Conservation (phyloP, 352 stramenopile species). For the Phytopythium ostracodes region DNA sequence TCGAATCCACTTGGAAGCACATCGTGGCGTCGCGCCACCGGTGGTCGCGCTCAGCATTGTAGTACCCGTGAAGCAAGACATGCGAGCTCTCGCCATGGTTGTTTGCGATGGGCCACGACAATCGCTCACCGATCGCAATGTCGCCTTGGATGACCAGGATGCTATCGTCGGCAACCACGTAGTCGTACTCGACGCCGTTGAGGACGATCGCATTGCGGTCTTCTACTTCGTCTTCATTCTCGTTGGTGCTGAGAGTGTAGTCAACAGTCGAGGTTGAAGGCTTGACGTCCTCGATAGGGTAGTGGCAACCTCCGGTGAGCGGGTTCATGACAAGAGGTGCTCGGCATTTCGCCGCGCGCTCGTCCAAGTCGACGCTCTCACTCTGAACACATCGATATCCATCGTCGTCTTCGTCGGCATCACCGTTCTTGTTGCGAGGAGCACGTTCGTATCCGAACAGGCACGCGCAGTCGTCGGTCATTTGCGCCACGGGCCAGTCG, state of each 20-base stretch:
- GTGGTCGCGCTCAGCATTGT: conserved; percentile 72
- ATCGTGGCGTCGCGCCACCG: conserved; percentile 58
- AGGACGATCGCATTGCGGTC: conserved; percentile 41
- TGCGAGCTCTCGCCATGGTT: conserved; percentile 10
- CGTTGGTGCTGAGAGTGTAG: conserved; percentile 6
- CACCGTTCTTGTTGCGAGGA: conserved; percentile 21
- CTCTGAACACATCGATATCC: conserved; percentile 35
- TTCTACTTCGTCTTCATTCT: conserved; percentile 23
- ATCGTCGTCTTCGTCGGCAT: conserved; percentile 24
- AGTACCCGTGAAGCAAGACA: conserved; percentile 72
- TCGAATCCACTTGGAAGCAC: conserved; percentile 65
- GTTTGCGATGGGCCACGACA: conserved; percentile 21
- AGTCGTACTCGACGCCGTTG: conserved; percentile 81
- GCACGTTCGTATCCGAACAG: conserved; percentile 40
- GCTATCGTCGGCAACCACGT: conserved; percentile 64
- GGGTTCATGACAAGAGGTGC: conserved; percentile 37
- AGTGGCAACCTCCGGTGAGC: conserved; percentile 53
- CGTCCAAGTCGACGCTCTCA: conserved; percentile 22
- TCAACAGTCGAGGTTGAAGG: neutral
- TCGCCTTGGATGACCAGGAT: conserved; percentile 81
- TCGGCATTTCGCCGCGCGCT: conserved; percentile 36
- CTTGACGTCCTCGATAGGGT: conserved; percentile 57
- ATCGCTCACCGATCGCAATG: conserved; percentile 60
- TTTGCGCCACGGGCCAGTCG: conserved; percentile 35
- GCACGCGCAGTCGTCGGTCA: conserved; percentile 39